Conservation (phyloP, 1,139 yeast species). For the Taphrina sp. region DNA sequence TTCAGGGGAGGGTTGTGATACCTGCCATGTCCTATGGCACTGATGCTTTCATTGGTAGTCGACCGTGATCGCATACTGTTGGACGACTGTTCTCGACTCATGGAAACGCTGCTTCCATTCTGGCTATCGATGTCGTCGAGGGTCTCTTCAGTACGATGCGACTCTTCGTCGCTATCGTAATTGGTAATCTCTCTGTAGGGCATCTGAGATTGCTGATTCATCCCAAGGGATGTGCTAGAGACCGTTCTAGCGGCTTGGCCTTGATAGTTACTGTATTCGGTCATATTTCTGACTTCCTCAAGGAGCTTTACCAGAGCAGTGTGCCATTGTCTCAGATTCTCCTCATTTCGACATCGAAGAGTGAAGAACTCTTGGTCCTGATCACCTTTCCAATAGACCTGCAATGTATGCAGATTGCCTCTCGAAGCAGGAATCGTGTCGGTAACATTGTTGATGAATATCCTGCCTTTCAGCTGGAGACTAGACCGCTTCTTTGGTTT, state of each 20-base stretch:
- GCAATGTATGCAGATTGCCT: constrained; percentile 36
- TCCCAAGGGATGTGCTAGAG: constrained; percentile 25
- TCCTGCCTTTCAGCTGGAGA: constrained; percentile 48
- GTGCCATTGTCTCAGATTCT: constrained; percentile 39
- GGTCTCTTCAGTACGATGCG: constrained; percentile 24
- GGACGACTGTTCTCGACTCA: constrained; percentile 29
- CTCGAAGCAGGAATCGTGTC: constrained; percentile 39
- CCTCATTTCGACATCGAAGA: constrained; percentile 40
- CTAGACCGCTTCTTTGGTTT: constrained; percentile 37
- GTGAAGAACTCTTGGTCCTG: constrained; percentile 38
- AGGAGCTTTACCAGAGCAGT: constrained; percentile 33
- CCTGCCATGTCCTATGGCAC: constrained; percentile 10
- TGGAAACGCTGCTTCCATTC: constrained; percentile 26
- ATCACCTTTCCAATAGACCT: constrained; percentile 37
- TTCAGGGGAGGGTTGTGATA: constrained; percentile 2
- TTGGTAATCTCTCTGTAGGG: constrained; percentile 10
- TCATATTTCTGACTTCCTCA: constrained; percentile 20
- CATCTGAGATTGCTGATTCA: constrained; percentile 16
- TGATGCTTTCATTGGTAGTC: constrained; percentile 25
- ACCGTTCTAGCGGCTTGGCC: neutral
- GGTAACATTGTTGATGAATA: constrained; percentile 47
- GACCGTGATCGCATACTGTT: constrained; percentile 31
- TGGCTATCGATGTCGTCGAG: constrained; percentile 22
- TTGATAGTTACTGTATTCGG: constrained; percentile 15
- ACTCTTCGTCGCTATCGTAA: constrained; percentile 30